Conservation (phyloP, 306 rosid species). For the Echinosophora koreensis region DNA sequence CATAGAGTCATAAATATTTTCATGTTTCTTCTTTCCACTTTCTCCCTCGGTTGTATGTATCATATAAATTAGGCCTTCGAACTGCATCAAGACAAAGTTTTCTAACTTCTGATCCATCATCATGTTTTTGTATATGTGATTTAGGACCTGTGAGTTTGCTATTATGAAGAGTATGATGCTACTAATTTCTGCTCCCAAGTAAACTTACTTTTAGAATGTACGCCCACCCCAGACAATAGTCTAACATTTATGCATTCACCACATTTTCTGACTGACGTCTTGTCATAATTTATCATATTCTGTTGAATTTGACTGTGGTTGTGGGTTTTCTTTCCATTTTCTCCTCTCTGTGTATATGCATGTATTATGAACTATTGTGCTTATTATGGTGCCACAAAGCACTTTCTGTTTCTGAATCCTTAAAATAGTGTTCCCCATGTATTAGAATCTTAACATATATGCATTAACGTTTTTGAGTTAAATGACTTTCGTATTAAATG, state of each 20-base stretch:
- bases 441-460: conserved; percentile 15
- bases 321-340: conserved; percentile 19
- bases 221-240: background rate
- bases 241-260: conserved; percentile 5
- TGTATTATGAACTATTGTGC: conserved; percentile 21
- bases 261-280: conserved; percentile 13
- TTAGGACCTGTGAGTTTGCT: conserved; percentile 20
- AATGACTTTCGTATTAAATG: conserved; percentile 15
- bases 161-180: conserved; percentile 4
- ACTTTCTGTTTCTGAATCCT: conserved; percentile 32
- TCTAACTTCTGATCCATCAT: conserved; percentile 30
- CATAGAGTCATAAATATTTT: too few species aligned
- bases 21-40: conserved; percentile 11
- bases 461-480: conserved; percentile 16
- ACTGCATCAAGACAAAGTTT: background rate
- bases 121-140: conserved; percentile 18
- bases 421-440: conserved; percentile 11
- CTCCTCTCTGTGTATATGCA: background rate
- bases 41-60: conserved; percentile 15
- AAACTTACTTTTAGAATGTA: conserved; percentile 5
- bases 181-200: conserved; percentile 16
- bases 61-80: conserved; percentile 6
- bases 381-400: conserved; percentile 4
- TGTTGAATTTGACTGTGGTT: background rate
- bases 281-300: conserved; percentile 10